Evolutionary conservation across 768 basidiomycete species (phyloP).

Genomic region (Russula sp.): DNA sequence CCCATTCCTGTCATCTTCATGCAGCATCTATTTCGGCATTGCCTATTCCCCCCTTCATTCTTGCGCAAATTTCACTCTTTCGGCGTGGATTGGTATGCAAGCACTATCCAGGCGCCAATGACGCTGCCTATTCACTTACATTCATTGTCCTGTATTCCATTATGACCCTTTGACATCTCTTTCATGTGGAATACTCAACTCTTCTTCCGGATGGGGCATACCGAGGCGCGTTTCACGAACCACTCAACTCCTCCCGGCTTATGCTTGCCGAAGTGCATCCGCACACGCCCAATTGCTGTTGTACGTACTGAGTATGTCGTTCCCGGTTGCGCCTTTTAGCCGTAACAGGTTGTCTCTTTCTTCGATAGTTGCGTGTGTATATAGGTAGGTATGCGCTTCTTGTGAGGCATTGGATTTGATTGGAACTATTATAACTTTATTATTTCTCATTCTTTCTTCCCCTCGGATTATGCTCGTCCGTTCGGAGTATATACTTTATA

Average conservation of each 20-base stretch:
- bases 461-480: background rate
- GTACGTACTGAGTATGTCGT: constrained; percentile 3
- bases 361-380: background rate
- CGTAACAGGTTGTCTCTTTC: background rate
- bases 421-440: constrained; percentile 1
- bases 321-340: background rate
- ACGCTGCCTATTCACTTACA: constrained; percentile 7
- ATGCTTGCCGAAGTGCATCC: constrained; percentile 1
- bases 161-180: constrained; percentile 1
- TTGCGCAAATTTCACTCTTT: background rate
- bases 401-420: background rate
- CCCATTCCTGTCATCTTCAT: constrained; percentile 16
- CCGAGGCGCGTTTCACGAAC: background rate
- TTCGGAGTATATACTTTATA: background rate
- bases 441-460: background rate
- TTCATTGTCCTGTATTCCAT: constrained; percentile 7
- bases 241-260: background rate
- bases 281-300: background rate
- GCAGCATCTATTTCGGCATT: constrained; percentile 22
- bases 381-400: background rate
- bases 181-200: constrained; percentile 11
- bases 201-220: background rate
- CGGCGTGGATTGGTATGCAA: constrained; percentile 11
- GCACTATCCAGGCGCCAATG: background rate
- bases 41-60: background rate